Evolutionary conservation across 2,329 filamentous ascomycete genomes (phyloP).

Genomic region (Curvularia eragrostidis): DNA sequence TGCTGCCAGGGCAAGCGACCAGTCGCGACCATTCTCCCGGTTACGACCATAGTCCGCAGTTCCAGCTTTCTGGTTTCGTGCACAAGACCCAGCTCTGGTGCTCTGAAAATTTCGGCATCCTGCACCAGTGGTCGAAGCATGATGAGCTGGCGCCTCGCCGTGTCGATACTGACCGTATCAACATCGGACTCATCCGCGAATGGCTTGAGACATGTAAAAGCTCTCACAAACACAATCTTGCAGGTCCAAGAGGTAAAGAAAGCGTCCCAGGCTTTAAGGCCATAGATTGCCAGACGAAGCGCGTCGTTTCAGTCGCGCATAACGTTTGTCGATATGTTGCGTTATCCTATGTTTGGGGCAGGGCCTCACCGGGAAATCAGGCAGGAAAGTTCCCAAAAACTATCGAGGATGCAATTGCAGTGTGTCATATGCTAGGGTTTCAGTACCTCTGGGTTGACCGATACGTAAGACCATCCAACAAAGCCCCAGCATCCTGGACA

Average conservation of each 20-base stretch:
- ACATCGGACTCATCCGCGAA: neutral
- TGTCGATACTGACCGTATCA: neutral
- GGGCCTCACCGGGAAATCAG: neutral
- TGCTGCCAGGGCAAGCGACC: neutral
- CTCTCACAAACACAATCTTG: neutral
- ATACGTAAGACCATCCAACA: neutral
- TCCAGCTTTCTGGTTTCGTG: neutral
- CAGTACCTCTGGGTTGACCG: neutral
- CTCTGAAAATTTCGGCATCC: neutral
- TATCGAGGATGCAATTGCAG: neutral
- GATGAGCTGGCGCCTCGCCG: conserved; percentile 1
- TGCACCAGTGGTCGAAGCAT: neutral
- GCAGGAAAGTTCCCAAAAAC: neutral
- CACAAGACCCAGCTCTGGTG: neutral
- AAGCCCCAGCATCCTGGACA: neutral
- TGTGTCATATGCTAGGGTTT: neutral
- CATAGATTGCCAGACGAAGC: neutral
- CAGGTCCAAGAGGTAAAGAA: neutral
- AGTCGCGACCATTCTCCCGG: neutral
- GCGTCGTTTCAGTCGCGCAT: neutral
- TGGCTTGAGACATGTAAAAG: neutral
- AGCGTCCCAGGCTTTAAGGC: neutral
- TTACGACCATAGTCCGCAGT: neutral
- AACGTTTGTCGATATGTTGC: neutral
- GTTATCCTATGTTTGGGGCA: neutral